These are phyloP conservation scores for Eucalyptus tenuipes DNA, from an alignment of 345 rosid species.

Conservation along the genomic window DNA sequence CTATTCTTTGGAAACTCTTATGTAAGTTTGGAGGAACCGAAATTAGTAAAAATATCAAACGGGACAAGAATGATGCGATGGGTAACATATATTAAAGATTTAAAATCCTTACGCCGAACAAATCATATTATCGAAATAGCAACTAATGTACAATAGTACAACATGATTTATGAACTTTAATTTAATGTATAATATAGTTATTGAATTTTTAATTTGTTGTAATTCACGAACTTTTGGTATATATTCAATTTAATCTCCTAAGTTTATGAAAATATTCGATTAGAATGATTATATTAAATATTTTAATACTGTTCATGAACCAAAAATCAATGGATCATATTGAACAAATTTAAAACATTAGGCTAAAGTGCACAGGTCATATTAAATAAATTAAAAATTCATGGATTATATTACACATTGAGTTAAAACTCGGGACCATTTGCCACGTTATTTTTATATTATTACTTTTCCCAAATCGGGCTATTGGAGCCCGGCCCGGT, in stretches of 20 bases:
- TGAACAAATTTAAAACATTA: too few relatives aligned
- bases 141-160: too few relatives aligned
- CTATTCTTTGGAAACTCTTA: not conserved
- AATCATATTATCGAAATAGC: not conserved
- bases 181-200: accelerated
- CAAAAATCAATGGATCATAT: too few relatives aligned
- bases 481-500: not conserved
- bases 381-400: too few relatives aligned
- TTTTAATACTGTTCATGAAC: too few relatives aligned
- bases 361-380: accelerated
- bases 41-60: not conserved
- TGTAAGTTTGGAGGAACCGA: not conserved
- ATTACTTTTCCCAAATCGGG: not conserved
- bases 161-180: too few relatives aligned
- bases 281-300: too few relatives aligned
- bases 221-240: accelerated
- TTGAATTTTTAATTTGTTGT: too few relatives aligned
- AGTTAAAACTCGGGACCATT: accelerated
- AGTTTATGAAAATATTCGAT: too few relatives aligned
- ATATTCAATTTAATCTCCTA: too few relatives aligned
- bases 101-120: accelerated
- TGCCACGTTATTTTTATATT: too few relatives aligned
- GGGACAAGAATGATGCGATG: not conserved
- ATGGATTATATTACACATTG: accelerated
- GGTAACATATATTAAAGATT: not conserved